phyloP scores from a whole-genome alignment of 163 green algal genomes.

The Prototheca wickerhamii region DNA sequence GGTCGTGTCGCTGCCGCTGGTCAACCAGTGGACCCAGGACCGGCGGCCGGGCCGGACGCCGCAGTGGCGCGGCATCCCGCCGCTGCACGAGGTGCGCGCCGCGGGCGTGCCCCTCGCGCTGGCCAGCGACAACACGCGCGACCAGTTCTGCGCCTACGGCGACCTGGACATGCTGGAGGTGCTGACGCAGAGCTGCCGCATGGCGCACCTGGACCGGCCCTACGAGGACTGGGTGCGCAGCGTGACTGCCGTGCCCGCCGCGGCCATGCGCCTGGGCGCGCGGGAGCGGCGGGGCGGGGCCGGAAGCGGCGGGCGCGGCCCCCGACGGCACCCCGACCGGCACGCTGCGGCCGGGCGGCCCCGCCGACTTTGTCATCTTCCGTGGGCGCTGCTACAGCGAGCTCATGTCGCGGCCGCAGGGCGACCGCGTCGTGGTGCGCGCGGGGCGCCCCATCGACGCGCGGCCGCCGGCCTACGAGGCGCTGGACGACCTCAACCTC shows the following conservation, averaged over 20 bases:
- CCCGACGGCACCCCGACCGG: too few species aligned
- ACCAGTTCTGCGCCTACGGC: slow-evolving; percentile 71
- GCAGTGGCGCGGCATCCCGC: slow-evolving; percentile 40
- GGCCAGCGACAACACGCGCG: slow-evolving; percentile 59
- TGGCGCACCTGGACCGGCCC: slow-evolving; percentile 54
- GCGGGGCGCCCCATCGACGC: slow-evolving; percentile 19
- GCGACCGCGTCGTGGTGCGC: slow-evolving; percentile 36
- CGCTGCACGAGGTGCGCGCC: slow-evolving; percentile 44
- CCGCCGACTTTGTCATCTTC: slow-evolving; percentile 60
- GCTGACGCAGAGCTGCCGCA: slow-evolving; percentile 36
- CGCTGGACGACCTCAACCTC: slow-evolving; percentile 32
- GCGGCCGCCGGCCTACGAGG: slow-evolving; percentile 28
- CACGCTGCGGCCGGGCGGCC: slow-evolving; percentile 23
- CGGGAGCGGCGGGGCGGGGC: background rate
- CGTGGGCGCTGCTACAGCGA: slow-evolving; percentile 50
- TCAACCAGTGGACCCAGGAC: slow-evolving; percentile 68
- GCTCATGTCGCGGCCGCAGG: slow-evolving; percentile 41
- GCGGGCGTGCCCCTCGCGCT: slow-evolving; percentile 48
- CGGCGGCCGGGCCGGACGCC: slow-evolving; percentile 22
- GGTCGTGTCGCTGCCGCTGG: slow-evolving; percentile 60
- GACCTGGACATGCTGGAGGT: slow-evolving; percentile 74
- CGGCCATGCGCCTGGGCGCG: slow-evolving; percentile 44
- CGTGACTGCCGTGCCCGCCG: slow-evolving; percentile 40
- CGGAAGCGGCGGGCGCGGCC: too few species aligned
- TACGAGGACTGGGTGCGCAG: slow-evolving; percentile 40